A percentile compares a stretch with the other conserved stretches of the same genome.
phyloP scores from a whole-genome alignment of 441 rosid genomes.

The Theobroma grandiflorum region DNA sequence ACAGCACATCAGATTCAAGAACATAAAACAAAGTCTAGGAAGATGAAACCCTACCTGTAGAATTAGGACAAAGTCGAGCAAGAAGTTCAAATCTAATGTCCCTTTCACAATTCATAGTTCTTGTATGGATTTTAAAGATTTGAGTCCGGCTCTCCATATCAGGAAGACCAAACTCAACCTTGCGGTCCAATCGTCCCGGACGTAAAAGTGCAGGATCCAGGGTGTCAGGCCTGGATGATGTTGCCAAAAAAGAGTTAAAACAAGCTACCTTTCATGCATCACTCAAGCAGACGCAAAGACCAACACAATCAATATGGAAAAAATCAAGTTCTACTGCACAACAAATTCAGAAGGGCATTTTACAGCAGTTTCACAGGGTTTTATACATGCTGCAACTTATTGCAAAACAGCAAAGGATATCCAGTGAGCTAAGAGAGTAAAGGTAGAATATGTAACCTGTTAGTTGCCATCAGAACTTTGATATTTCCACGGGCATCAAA shows the following conservation, averaged over 20 bases:
- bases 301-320: neutral
- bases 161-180: conserved; percentile 95
- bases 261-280: neutral
- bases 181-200: conserved; percentile 92
- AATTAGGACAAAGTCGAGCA: conserved; percentile 93
- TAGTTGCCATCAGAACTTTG: conserved; percentile 96
- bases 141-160: conserved; percentile 92
- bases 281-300: neutral
- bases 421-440: too few relatives aligned
- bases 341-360: neutral
- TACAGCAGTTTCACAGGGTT: neutral
- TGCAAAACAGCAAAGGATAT: neutral
- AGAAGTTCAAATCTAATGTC: conserved; percentile 91
- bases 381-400: neutral
- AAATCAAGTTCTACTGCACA: neutral
- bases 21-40: neutral
- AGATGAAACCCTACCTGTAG: conserved; percentile 59
- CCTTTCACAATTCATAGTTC: conserved; percentile 93
- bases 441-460: conserved; percentile 53
- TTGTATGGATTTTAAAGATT: conserved; percentile 90
- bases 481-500: conserved; percentile 97
- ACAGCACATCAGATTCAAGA: neutral
- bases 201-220: conserved; percentile 90
- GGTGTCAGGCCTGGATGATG: conserved; percentile 78
- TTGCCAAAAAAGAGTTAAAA: neutral